phyloP scores from a whole-genome alignment of 108 stramenopile species.

The Bacterosira constricta region DNA sequence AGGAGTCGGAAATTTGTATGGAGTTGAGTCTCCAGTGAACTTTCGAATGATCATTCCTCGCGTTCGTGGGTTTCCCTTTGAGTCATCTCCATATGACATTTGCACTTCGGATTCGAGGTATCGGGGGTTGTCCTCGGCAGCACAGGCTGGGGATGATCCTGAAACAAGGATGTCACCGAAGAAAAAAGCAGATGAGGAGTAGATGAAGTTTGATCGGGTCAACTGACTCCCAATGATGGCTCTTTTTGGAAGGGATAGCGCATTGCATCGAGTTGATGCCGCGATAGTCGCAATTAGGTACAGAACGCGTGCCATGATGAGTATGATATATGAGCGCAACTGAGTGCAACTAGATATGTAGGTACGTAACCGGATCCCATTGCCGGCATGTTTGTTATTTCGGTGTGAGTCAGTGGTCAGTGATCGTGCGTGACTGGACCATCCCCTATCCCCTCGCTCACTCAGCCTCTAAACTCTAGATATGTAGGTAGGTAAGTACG shows the following conservation, averaged over 20 bases:
- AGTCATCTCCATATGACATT: conserved; percentile 74
- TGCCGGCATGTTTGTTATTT: neutral
- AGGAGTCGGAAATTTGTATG: conserved; percentile 64
- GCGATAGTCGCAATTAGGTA: neutral
- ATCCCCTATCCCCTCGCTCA: too few species aligned
- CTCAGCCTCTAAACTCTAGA: too few species aligned
- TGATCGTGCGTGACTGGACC: too few species aligned
- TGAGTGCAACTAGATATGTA: neutral
- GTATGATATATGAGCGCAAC: neutral
- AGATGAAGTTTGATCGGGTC: conserved; percentile 35
- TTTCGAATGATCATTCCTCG: conserved; percentile 75
- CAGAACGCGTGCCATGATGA: conserved; percentile 1
- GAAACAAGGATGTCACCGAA: conserved; percentile 4
- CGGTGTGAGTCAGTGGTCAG: too few species aligned
- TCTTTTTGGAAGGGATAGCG: conserved; percentile 19
- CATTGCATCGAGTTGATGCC: conserved; percentile 13
- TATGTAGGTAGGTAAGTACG: too few species aligned
- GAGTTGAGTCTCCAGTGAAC: conserved; percentile 86
- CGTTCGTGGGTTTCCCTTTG: conserved; percentile 76
- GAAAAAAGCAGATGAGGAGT: conserved; percentile 35
- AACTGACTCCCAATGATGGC: neutral
- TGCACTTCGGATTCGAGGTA: conserved; percentile 80
- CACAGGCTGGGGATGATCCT: conserved; percentile 27
- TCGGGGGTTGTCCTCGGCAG: conserved; percentile 60
- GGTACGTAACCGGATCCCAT: too few species aligned